Base-by-base conservation (phyloP, 768 basidiomycete species). In the Candolleomyces eurysporus region DNA sequence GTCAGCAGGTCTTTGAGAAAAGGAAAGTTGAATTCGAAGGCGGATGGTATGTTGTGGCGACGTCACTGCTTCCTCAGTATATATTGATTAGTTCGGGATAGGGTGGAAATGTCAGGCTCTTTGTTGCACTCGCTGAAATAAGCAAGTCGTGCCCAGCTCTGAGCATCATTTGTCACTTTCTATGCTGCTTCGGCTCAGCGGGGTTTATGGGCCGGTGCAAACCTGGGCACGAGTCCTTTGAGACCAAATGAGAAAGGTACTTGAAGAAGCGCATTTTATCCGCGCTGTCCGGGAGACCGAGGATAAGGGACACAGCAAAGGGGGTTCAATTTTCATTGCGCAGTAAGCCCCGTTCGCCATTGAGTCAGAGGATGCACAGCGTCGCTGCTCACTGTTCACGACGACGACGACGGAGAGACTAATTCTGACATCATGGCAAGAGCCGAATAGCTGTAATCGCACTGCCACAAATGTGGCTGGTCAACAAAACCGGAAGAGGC, bases 351-450 rank as follows among this genome's bases (percentile, higher is more conserved):
- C 2, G 36, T 36, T 36, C 36, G 8, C 36, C 36, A 11, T 36
- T 5, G 36, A 36, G 36, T 36, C 36, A 36, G 36, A 36, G 8
- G 11, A 36, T 36, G 36, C 36, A 36, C 36, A 36, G 36, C 36
- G 36, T 36, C 19, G 40, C 31, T 56, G 39, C 39, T 56, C 54
- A 40, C 30, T n/a, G 52, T 39, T 11, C 14, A 40, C 14, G 32
- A 56, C 54, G 54, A 56, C 54, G 54, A 56, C 39, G 54, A 40
- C 31, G n/a, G n/a, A 19, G 54, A 13, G 9, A 32, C 9, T 53
- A n/a, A 36, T 53, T 30, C 30, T 32, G 45, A 46, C 19, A 17
- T n/a, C 17, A 56, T 21, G 54, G 54, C 36, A 56, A 40, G 54
- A 43, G 40, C 54, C 54, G 40, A 6, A 26, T 7, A 16, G n/a